Conservation (phyloP, 345 rosid species). For the Pugionium dolabratum region DNA sequence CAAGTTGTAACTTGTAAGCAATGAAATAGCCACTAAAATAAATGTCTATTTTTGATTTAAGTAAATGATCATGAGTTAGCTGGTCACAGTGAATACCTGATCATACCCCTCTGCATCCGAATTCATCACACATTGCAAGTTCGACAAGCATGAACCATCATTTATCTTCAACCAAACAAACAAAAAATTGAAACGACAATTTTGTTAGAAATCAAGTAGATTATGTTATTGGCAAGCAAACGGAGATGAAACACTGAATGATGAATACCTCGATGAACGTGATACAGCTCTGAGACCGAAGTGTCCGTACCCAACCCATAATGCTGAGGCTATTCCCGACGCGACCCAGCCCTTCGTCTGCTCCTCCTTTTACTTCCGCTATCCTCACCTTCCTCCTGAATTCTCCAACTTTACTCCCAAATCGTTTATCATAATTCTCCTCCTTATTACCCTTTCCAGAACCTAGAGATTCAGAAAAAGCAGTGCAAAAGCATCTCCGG, state of each 20-base stretch:
- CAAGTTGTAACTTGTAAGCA: background rate
- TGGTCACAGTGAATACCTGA: slow-evolving; percentile 53
- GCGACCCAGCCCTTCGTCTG: slow-evolving; percentile 59
- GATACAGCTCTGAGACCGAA: slow-evolving; percentile 83
- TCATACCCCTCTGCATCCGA: slow-evolving; percentile 84
- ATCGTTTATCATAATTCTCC: slow-evolving; percentile 12
- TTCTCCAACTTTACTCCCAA: slow-evolving; percentile 48
- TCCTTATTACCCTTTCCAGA: slow-evolving; percentile 28
- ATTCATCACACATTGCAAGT: slow-evolving; percentile 91
- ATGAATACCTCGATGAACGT: slow-evolving; percentile 77
- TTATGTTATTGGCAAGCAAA: no score
- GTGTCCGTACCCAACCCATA: slow-evolving; percentile 91
- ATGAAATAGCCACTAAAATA: background rate
- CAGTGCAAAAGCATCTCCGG: slow-evolving; percentile 37
- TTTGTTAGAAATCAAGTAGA: background rate
- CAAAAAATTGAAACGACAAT: background rate
- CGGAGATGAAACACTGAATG: no score
- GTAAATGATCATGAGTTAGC: background rate
- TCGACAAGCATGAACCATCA: slow-evolving; percentile 93
- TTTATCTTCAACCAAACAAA: slow-evolving; percentile 52
- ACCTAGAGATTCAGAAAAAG: slow-evolving; percentile 27
- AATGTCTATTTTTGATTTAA: background rate
- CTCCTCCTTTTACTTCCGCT: slow-evolving; percentile 75
- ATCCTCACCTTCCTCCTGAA: slow-evolving; percentile 75
- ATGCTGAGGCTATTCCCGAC: slow-evolving; percentile 65